Percentiles rank a stretch among this genome's conserved stretches.
These are phyloP conservation scores for Cadophora luteo-olivacea DNA, from an alignment of 2,329 filamentous ascomycete species.

Conservation along the genomic window DNA sequence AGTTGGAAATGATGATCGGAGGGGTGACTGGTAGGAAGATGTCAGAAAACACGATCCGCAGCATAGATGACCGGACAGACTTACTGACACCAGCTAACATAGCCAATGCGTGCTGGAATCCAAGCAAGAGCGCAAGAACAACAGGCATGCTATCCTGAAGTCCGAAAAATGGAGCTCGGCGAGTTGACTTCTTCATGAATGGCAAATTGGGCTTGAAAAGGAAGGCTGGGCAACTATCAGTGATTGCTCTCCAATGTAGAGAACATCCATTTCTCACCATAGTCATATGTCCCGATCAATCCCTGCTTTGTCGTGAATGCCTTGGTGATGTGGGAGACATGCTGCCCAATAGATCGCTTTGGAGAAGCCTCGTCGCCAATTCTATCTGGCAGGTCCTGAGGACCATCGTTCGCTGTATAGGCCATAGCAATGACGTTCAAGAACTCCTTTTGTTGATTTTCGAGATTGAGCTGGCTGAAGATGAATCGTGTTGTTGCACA, in stretches of 20 bases:
- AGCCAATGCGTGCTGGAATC: slow-evolving; percentile 77
- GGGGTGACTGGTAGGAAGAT: slow-evolving; percentile 78
- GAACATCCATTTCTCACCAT: slow-evolving; percentile 62
- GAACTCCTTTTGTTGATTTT: neutral
- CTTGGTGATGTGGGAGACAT: slow-evolving; percentile 48
- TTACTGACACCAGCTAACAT: slow-evolving; percentile 63
- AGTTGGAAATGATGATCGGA: slow-evolving; percentile 72
- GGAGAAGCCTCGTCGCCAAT: slow-evolving; percentile 51
- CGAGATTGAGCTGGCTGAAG: neutral
- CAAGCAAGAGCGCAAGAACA: slow-evolving; percentile 74
- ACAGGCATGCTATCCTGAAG: slow-evolving; percentile 81
- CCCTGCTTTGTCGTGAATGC: slow-evolving; percentile 65
- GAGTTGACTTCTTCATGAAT: slow-evolving; percentile 70
- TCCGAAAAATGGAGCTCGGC: slow-evolving; percentile 81
- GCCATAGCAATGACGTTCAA: slow-evolving; percentile 28
- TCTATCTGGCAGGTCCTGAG: slow-evolving; percentile 48
- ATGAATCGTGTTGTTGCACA: neutral
- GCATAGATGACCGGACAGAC: neutral
- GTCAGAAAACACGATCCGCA: neutral
- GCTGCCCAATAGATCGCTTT: slow-evolving; percentile 50
- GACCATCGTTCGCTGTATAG: slow-evolving; percentile 39
- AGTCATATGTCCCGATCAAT: slow-evolving; percentile 86
- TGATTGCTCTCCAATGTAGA: slow-evolving; percentile 15
- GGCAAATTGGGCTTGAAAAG: slow-evolving; percentile 80
- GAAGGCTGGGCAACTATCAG: slow-evolving; percentile 53